These are phyloP conservation scores for Otatea glauca DNA, from an alignment of 176 grass and related monocot genomes.

Conservation along the genomic window DNA sequence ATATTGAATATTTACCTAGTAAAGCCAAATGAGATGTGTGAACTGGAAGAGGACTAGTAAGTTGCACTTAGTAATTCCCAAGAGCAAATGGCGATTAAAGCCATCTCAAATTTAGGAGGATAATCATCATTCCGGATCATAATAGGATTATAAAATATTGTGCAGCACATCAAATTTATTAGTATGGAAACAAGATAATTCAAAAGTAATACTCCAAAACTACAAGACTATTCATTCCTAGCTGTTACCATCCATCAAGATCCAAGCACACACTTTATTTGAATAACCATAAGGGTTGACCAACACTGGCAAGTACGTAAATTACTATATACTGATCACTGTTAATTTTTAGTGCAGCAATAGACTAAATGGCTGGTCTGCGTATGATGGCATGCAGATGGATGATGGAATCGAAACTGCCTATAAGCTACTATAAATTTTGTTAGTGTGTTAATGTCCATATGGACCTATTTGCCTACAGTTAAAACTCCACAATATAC, in stretches of 20 bases:
- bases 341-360: not conserved
- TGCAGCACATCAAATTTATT: not conserved
- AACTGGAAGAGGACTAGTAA: not conserved
- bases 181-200: not conserved
- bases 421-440: not conserved
- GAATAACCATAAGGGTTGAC: not conserved
- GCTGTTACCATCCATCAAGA: not conserved
- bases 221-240: not conserved
- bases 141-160: not conserved
- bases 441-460: not conserved
- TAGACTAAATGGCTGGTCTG: not conserved
- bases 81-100: not conserved
- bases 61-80: slow-evolving; percentile 10
- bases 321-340: not conserved
- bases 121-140: not conserved
- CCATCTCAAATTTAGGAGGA: not conserved
- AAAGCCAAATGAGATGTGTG: not conserved
- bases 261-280: not conserved
- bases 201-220: not conserved
- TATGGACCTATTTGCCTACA: not conserved
- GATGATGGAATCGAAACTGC: not conserved
- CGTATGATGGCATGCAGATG: not conserved
- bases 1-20: not conserved
- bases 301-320: not conserved
- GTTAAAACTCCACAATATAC: not conserved